Conservation (phyloP, 441 rosid genomes). For the Pelargonium australe region DNA sequence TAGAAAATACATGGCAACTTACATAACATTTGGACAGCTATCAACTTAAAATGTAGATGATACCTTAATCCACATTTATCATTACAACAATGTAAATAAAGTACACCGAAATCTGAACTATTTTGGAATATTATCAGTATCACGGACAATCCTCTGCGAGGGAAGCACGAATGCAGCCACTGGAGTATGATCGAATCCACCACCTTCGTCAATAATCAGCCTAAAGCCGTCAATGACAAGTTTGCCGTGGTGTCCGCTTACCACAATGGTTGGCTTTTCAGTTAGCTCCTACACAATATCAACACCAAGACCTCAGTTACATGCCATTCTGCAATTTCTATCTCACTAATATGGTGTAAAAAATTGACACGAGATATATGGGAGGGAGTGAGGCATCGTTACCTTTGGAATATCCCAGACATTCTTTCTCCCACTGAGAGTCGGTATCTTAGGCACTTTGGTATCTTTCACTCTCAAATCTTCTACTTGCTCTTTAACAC, state of each 20-base stretch:
- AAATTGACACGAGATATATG: no score
- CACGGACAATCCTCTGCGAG: constrained; percentile 49
- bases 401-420: constrained; percentile 85
- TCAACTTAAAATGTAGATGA: no score
- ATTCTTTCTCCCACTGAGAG: constrained; percentile 58
- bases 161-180: constrained; percentile 72
- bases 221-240: constrained; percentile 73
- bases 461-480: constrained; percentile 57
- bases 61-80: background rate
- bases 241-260: constrained; percentile 79
- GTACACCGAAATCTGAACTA: constrained; percentile 3
- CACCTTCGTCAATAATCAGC: constrained; percentile 78
- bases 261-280: constrained; percentile 45
- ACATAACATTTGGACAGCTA: background rate
- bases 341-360: no score
- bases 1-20: background rate
- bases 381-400: constrained; percentile 8
- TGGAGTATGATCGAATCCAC: constrained; percentile 55
- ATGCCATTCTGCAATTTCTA: background rate
- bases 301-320: constrained; percentile 14
- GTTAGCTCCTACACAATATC: constrained; percentile 35
- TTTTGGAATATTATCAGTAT: constrained; percentile 25
- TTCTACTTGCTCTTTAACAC: constrained; percentile 48
- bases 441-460: constrained; percentile 45
- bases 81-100: background rate